phyloP scores from a whole-genome alignment of 768 basidiomycete genomes.

The Pholiota conissans region DNA sequence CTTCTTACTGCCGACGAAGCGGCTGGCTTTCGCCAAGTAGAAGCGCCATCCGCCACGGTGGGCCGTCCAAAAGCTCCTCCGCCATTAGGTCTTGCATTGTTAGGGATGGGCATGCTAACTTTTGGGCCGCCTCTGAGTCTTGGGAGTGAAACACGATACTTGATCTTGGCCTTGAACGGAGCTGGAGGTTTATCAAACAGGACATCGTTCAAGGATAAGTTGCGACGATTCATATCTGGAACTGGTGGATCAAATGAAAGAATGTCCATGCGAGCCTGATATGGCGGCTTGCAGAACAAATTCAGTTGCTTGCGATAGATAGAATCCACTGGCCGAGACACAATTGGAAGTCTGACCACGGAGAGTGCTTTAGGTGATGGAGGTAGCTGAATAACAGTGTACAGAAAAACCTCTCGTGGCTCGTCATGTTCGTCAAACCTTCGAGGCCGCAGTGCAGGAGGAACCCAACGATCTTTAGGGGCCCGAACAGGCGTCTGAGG shows the following conservation, averaged over 20 bases:
- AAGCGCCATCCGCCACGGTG: conserved; percentile 37
- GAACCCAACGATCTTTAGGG: conserved; percentile 54
- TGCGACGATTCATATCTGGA: conserved; percentile 59
- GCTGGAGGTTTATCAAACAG: conserved; percentile 51
- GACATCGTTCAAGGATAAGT: conserved; percentile 64
- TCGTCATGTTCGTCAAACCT: conserved; percentile 33
- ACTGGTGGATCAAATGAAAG: conserved; percentile 74
- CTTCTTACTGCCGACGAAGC: conserved; percentile 19
- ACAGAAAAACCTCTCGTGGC: conserved; percentile 42
- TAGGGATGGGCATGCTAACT: conserved; percentile 28
- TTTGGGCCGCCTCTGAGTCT: conserved; percentile 33
- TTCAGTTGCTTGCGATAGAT: conserved; percentile 49
- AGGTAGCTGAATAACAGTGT: conserved; percentile 50
- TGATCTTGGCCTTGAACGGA: conserved; percentile 37
- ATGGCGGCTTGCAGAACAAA: conserved; percentile 37
- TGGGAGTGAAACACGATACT: conserved; percentile 43
- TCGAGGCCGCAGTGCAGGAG: conserved; percentile 49
- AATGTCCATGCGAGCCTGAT: conserved; percentile 57
- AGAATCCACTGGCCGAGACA: conserved; percentile 40
- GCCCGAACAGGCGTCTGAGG: conserved; percentile 18
- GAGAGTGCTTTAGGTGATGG: conserved; percentile 41
- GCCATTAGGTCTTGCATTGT: conserved; percentile 23
- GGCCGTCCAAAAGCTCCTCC: conserved; percentile 43
- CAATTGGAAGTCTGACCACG: conserved; percentile 48
- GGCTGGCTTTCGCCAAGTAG: conserved; percentile 46